Base-by-base conservation (phyloP, 2,329 filamentous ascomycete species). In the Penicillium sp. region DNA sequence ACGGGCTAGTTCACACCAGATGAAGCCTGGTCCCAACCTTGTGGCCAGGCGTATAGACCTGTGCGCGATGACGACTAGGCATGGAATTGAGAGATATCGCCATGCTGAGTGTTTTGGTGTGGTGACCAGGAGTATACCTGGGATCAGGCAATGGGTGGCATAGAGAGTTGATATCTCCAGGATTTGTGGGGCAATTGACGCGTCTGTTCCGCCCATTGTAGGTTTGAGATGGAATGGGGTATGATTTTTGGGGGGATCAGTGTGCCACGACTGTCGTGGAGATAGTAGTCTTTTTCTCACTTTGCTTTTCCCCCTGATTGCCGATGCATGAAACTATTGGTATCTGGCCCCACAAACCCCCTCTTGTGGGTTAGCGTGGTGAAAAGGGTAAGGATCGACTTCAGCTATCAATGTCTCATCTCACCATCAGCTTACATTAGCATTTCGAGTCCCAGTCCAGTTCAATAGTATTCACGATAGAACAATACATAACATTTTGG, bases 11-110 rank as follows among this genome's bases (percentile, higher is more conserved):
- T 52, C 50, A 45, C 57, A 59, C 57, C 57, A 59, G 20, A 59
- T 26, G n/a, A 50, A 59, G 4, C 22, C 43, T 15, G 46, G 54
- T 6, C 57, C 57, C 4, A 59, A 6, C 6, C 25, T 20, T 27
- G 8, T 22, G 1, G 54, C 25, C 15, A 41, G 15, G 12, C 23
- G 7, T 40, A 52, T 22, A 26, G 29, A 46, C 6, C 33, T 54
- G 14, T 22, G 35, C 4, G 53, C 48, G 35, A 58, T 55, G 22
- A 41, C 54, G 14, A 50, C 23, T 22, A 56, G 33, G 33, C 46
- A 50, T 44, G 56, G 51, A 15, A 63, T 58, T 8, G 53, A 37
- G 6, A 60, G 18, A 18, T 57, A 63, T 20, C 62, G 60, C 4
- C 56, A 15, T 11, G 22, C 15, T 14, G 60, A 62, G 2, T 14